Base-by-base conservation (phyloP, 2,329 filamentous ascomycete genomes). In the Lachnellula subtilissima region DNA sequence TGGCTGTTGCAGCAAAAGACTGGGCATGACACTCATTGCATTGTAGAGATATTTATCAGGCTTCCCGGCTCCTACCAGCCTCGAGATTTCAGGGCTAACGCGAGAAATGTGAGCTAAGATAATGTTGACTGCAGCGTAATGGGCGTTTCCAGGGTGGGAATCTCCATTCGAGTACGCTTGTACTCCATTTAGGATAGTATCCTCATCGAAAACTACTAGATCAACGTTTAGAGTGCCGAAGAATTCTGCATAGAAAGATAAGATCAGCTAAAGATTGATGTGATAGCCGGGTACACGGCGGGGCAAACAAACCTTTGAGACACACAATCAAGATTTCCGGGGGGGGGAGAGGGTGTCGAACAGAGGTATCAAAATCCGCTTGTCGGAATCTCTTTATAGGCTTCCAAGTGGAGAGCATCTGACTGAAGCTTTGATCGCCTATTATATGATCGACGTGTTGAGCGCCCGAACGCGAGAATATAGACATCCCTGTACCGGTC, bases 91-190 rank as follows among this genome's bases (percentile, higher is more conserved):
- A 23, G 42, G 43, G 7, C 46, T 37, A 37, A 46, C 36, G 8
- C 47, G 46, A 28, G 55, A n/a, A 19, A n/a, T 12, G 28, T 60
- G 58, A 11, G 53, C 58, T 17, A 60, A 14, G 12, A 60, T 56
- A 17, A 58, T 54, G 48, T 60, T 60, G 14, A 60, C 55, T 19
- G 56, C 32, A 48, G 53, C 55, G 37, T 54, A 57, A 52, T 53
- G 50, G 12, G 53, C 53, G 48, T 39, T n/a, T 9, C 50, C 43
- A 25, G 12, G 45, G 32, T 48, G 39, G 25, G 35, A 35, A 45
- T 28, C 51, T 15, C 56, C 48, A 43, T 49, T 49, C 14, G 54
- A 50, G 46, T 60, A 58, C 2, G 39, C 36, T 45, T 54, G 35
- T 11, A 58, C 17, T 15, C 48, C 55, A 22, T 54, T 51, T 28